phyloP scores from a whole-genome alignment of 257 asterid species.

The Verbascum thapsus region DNA sequence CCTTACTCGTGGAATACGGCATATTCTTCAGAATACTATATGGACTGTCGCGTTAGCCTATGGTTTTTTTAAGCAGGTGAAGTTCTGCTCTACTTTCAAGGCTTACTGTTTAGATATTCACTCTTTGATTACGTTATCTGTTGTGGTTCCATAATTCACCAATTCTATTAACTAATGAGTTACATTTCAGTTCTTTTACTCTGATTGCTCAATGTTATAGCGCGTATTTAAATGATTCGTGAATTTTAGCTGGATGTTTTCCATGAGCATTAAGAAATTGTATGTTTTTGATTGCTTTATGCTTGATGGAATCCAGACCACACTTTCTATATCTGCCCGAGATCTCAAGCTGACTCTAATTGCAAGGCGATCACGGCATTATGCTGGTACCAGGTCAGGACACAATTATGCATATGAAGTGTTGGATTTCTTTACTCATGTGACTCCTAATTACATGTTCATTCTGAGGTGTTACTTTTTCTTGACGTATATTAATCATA shows the following conservation, averaged over 20 bases:
- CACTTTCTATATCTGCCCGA: conserved; percentile 57
- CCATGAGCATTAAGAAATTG: conserved; percentile 13
- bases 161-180: neutral
- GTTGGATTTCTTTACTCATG: neutral
- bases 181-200: conserved; percentile 6
- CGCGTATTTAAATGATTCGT: conserved; percentile 6
- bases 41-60: conserved; percentile 97
- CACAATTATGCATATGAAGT: conserved; percentile 15
- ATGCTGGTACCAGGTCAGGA: conserved; percentile 79
- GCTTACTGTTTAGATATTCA: neutral
- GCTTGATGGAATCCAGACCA: conserved; percentile 48
- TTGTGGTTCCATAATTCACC: neutral
- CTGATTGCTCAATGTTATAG: conserved; percentile 3
- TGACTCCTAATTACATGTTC: conserved; percentile 1
- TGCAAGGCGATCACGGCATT: conserved; percentile 77
- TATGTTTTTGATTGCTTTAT: conserved; percentile 26
- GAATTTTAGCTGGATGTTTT: conserved; percentile 13
- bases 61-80: conserved; percentile 95
- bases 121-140: neutral
- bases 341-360: conserved; percentile 55
- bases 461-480: conserved; percentile 2
- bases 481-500: conserved; percentile 12
- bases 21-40: conserved; percentile 71
- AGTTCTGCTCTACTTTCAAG: conserved; percentile 29
- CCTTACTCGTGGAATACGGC: conserved; percentile 87